Conservation (phyloP, 176 grass and related monocot genomes). For the Neostapfia colusana region DNA sequence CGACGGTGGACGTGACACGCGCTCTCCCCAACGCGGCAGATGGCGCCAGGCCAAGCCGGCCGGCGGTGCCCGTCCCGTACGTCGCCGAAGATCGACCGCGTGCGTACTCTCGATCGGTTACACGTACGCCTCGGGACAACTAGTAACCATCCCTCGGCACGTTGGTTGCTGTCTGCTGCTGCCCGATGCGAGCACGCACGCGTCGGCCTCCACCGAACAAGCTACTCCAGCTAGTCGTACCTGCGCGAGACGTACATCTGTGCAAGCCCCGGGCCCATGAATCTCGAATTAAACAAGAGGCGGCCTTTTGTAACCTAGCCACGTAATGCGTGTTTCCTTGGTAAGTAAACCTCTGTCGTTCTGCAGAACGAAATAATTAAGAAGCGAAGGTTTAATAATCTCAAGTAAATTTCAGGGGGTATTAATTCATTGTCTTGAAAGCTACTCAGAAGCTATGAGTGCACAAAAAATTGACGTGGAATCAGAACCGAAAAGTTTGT, state of each 20-base stretch:
- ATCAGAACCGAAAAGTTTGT: too few species aligned
- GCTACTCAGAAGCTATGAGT: too few species aligned
- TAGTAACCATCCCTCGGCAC: background rate
- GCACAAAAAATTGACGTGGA: too few species aligned
- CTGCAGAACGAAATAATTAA: background rate
- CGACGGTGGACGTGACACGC: constrained; percentile 23
- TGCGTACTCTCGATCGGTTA: constrained; percentile 35
- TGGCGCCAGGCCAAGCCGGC: background rate
- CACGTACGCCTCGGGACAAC: constrained; percentile 29
- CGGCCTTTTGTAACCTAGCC: too few species aligned
- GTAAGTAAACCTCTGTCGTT: background rate
- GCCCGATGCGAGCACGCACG: background rate
- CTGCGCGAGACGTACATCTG: background rate
- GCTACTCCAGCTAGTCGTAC: background rate
- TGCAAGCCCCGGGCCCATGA: background rate
- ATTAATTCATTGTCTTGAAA: constrained; percentile 24
- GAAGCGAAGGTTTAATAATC: background rate
- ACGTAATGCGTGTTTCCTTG: background rate
- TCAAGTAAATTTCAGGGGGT: background rate
- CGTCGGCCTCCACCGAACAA: background rate
- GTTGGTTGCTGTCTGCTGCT: constrained; percentile 14
- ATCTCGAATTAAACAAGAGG: background rate
- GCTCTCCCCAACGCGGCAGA: constrained; percentile 21
- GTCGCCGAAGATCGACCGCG: background rate
- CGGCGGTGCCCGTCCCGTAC: background rate